phyloP scores from a whole-genome alignment of 169 alveolate species.

The Cryptosporidium viatorum region DNA sequence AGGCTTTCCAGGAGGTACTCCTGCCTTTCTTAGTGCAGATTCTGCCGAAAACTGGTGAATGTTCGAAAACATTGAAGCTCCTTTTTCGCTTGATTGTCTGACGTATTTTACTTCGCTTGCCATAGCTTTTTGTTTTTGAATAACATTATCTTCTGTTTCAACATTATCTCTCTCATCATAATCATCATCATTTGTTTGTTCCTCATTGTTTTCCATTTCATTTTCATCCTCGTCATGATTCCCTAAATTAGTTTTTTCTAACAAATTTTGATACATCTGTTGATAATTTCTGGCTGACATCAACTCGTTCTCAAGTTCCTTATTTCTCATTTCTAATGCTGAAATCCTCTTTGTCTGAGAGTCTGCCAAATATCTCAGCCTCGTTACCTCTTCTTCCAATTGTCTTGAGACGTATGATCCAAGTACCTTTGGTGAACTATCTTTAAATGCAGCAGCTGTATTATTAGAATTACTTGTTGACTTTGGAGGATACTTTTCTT shows the following conservation, averaged over 20 bases:
- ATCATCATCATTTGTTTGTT: neutral
- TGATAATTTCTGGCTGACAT: conserved; percentile 28
- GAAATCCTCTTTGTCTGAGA: conserved; percentile 65
- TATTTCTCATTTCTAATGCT: conserved; percentile 39
- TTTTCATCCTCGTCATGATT: neutral
- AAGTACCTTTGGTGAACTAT: conserved; percentile 61
- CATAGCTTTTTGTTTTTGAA: conserved; percentile 14
- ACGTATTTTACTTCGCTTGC: neutral
- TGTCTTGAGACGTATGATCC: conserved; percentile 74
- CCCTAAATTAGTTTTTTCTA: conserved; percentile 17
- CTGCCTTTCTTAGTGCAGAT: conserved; percentile 74
- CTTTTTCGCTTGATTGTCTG: conserved; percentile 12
- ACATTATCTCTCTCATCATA: neutral
- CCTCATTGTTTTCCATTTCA: neutral
- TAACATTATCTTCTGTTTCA: neutral
- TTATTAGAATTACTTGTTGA: conserved; percentile 36
- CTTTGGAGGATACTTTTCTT: conserved; percentile 31
- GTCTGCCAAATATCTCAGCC: conserved; percentile 62
- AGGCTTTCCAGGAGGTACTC: conserved; percentile 75
- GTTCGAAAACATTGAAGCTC: conserved; percentile 40
- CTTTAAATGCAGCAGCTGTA: conserved; percentile 46
- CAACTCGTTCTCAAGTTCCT: conserved; percentile 55
- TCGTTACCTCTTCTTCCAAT: conserved; percentile 65
- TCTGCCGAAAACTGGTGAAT: conserved; percentile 73
- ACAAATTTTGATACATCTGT: conserved; percentile 44